Conservation (phyloP, 1,284 basidiomycete genomes). For the Fomitopsis palustris region DNA sequence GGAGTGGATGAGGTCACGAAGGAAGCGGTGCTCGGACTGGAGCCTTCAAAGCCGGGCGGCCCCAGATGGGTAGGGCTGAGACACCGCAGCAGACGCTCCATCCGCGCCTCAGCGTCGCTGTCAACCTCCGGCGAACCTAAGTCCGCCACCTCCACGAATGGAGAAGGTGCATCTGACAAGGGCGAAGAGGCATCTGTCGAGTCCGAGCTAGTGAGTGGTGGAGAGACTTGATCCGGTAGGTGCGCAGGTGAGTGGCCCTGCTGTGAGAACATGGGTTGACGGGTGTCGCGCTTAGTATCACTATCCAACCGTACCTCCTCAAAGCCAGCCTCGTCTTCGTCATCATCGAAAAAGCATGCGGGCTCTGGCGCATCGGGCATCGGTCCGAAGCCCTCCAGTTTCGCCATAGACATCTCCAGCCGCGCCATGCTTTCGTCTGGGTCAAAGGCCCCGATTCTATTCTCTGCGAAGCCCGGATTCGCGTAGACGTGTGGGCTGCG, state of each 20-base stretch:
- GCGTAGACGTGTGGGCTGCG: conserved; percentile 4
- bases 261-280: not conserved
- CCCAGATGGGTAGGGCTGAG: not conserved
- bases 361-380: not conserved
- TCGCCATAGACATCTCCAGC: conserved; percentile 16
- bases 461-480: not conserved
- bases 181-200: not conserved
- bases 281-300: not conserved
- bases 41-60: not conserved
- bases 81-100: not conserved
- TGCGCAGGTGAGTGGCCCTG: not conserved
- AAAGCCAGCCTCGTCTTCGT: not conserved
- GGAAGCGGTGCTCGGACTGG: not conserved
- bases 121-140: not conserved
- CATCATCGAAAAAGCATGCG: conserved; percentile 2
- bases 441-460: conserved; percentile 16
- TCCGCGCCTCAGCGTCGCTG: not conserved
- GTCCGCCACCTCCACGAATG: not conserved
- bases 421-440: conserved; percentile 17
- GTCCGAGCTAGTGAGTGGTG: not conserved
- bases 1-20: not conserved
- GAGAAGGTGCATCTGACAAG: not conserved
- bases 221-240: not conserved
- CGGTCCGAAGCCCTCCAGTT: conserved; percentile 13
- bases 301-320: not conserved